Conservation (phyloP, 163 green algal species). For the Scenedesmus sp. region DNA sequence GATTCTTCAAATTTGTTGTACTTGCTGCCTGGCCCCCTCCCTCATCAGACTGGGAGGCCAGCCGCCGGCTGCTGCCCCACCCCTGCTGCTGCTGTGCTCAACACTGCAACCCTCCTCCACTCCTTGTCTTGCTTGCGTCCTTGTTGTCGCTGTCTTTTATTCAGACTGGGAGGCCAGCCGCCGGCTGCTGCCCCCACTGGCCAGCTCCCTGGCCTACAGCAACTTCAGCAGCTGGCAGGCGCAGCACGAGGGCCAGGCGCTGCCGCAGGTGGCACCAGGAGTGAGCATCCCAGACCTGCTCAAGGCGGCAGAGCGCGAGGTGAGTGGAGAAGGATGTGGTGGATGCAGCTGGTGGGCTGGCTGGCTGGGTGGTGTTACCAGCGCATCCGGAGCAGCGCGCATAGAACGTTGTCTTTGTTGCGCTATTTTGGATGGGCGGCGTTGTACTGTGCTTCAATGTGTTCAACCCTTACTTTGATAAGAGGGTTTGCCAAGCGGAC, state of each 20-base stretch:
- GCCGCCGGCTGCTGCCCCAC: background rate
- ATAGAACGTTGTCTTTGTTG: too few relatives aligned
- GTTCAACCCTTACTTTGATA: too few relatives aligned
- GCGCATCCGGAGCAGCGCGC: too few relatives aligned
- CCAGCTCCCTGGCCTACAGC: slow-evolving; percentile 38
- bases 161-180: slow-evolving; percentile 12
- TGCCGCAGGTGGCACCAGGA: slow-evolving; percentile 23
- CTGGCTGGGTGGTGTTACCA: too few relatives aligned
- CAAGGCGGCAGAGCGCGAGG: slow-evolving; percentile 37
- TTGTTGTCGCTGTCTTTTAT: background rate
- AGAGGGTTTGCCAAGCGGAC: too few relatives aligned
- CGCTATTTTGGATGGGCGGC: too few relatives aligned
- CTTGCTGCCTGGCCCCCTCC: too few relatives aligned
- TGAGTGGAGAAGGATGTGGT: background rate
- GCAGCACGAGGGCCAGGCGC: slow-evolving; percentile 5
- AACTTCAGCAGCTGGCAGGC: slow-evolving; percentile 45
- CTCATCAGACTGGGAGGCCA: too few relatives aligned
- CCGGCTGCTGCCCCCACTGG: slow-evolving; percentile 32
- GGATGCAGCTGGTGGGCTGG: too few relatives aligned
- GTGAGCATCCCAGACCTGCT: slow-evolving; percentile 43
- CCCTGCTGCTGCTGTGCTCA: background rate
- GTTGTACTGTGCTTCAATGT: too few relatives aligned
- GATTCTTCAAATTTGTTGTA: too few relatives aligned
- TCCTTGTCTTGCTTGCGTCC: background rate
- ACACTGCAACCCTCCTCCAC: background rate